Percentiles rank a stretch among this genome's conserved stretches.
Conservation (phyloP, 495 filamentous ascomycete genomes). For the Opeltia flavorubescens region DNA sequence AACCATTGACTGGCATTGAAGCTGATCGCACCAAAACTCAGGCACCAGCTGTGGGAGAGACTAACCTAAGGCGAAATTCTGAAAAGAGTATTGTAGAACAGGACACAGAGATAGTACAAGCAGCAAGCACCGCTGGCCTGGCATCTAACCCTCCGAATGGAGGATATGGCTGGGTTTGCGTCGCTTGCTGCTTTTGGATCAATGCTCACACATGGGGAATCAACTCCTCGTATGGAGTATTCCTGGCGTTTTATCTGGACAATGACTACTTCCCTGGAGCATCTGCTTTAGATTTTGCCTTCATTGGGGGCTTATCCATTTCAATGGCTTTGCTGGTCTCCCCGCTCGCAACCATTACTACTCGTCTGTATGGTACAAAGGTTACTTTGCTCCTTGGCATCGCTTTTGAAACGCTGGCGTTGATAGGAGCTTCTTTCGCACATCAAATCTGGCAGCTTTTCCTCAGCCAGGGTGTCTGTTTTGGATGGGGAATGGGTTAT, state of each 20-base stretch:
- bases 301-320: conserved; percentile 54
- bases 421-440: conserved; percentile 49
- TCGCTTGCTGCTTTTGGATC: conserved; percentile 35
- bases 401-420: conserved; percentile 35
- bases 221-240: conserved; percentile 43
- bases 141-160: conserved; percentile 35
- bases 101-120: not conserved
- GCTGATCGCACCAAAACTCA: not conserved
- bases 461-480: conserved; percentile 55
- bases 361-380: conserved; percentile 35
- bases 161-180: conserved; percentile 47
- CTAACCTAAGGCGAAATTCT: not conserved
- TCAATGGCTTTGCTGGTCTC: conserved; percentile 44
- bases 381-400: conserved; percentile 39
- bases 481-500: conserved; percentile 59
- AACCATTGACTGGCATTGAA: not conserved
- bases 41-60: not conserved
- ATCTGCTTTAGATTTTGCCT: conserved; percentile 45
- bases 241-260: conserved; percentile 49
- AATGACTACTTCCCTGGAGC: conserved; percentile 40
- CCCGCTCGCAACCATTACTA: conserved; percentile 41
- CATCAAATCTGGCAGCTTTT: conserved; percentile 55
- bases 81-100: not conserved
- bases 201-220: conserved; percentile 51
- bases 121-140: conserved; percentile 1